A percentile compares a stretch with the other conserved stretches of the same genome.
Conservation (phyloP, 2,329 filamentous ascomycete genomes). For the Pseudogymnoascus sp. region DNA sequence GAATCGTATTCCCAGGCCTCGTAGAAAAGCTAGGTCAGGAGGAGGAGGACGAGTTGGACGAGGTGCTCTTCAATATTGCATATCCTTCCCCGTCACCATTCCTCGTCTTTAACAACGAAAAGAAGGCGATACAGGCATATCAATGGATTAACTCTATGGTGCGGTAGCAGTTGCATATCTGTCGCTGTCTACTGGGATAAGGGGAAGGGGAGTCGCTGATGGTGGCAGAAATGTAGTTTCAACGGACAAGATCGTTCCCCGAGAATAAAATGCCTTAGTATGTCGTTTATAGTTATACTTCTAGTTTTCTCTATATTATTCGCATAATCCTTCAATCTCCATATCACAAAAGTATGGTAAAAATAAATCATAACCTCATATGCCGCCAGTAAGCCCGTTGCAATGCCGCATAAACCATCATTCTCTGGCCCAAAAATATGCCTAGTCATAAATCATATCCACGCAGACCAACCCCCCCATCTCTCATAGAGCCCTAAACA, state of each 20-base stretch:
- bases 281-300: background rate
- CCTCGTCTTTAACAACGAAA: background rate
- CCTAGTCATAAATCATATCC: slow-evolving; percentile 3
- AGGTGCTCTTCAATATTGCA: slow-evolving; percentile 16
- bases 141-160: background rate
- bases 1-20: slow-evolving; percentile 11
- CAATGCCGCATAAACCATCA: background rate
- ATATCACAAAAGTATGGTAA: background rate
- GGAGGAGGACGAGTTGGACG: slow-evolving; percentile 12
- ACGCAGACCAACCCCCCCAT: background rate
- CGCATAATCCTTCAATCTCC: background rate
- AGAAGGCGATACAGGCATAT: background rate
- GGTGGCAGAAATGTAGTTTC: background rate
- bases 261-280: background rate
- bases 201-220: background rate
- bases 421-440: background rate
- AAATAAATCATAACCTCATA: background rate
- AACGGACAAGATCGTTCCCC: background rate
- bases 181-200: background rate
- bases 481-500: no score
- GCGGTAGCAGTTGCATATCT: background rate
- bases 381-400: background rate
- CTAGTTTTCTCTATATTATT: background rate
- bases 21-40: slow-evolving; percentile 10
- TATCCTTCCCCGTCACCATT: slow-evolving; percentile 12